Base-by-base conservation (phyloP, 192 early-diverging fungal genomes). In the Linnemannia exigua region DNA sequence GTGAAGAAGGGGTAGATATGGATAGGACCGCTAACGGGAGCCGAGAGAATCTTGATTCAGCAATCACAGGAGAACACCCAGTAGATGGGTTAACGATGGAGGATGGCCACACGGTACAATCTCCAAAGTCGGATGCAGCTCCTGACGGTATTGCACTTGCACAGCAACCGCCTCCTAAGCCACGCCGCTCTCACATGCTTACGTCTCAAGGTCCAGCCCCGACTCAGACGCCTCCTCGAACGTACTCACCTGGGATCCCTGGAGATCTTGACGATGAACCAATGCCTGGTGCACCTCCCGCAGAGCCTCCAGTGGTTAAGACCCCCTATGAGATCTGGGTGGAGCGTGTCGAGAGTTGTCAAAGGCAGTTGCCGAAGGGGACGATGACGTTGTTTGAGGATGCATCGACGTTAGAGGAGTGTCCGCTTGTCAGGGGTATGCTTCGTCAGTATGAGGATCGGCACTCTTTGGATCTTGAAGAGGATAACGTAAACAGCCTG, bases 351-450 rank as follows among this genome's bases (percentile, higher is more conserved):
- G 70, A 77, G 1, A 22, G 15, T 6, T 74, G 76, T 31, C 37
- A 67, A 72, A 69, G 25, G 22, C 35, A 67, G 58, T 33, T 74
- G 19, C 61, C 61, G 20, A 46, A 61, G 19, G 79, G 70, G 17
- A 68, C 50, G 35, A n/a, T 80, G 44, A 80, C 79, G 1, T 31
- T 80, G 8, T 80, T 80, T 46, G 54, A 73, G n/a, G 50, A 72
- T 0, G 58, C 82, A 12, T 51, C 37, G 35, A 33, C 22, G 44
- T 16, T 84, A 25, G 76, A 69, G n/a, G n/a, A 73, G 37, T 38
- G 46, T 28, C 20, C 74, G 22, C 2, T 76, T 5, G 80, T 76
- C 22, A 68, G 28, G 19, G 80, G 69, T 28, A 61, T 70, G 51
- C 48, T 82, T 66, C 66, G 19, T 3, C 37, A 63, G 5, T 63